Conservation (phyloP, 768 basidiomycete genomes). For the Trametes cubensis region DNA sequence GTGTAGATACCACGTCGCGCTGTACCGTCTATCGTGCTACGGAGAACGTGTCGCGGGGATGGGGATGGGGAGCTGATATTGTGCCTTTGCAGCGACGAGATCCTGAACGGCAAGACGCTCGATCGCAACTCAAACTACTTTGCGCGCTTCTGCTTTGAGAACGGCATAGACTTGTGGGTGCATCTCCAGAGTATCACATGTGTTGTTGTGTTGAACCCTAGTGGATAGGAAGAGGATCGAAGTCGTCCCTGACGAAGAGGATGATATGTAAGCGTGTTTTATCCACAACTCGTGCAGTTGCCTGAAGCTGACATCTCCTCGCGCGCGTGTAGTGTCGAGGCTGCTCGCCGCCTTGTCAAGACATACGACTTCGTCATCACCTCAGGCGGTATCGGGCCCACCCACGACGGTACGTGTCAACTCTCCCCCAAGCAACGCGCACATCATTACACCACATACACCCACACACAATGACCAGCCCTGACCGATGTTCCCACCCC, state of each 20-base stretch:
- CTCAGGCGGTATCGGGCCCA: slow-evolving; percentile 89
- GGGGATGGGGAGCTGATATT: not conserved
- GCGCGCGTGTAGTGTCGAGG: slow-evolving; percentile 62
- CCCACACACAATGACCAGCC: not conserved
- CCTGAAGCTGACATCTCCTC: not conserved
- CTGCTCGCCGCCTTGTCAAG: slow-evolving; percentile 76
- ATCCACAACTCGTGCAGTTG: not conserved
- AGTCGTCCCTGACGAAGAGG: slow-evolving; percentile 88
- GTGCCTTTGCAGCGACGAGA: slow-evolving; percentile 67
- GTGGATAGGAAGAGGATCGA: slow-evolving; percentile 77
- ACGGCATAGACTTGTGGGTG: slow-evolving; percentile 74
- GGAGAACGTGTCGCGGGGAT: not conserved
- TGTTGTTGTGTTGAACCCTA: not conserved
- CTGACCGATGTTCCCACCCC: not conserved
- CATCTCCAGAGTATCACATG: not conserved
- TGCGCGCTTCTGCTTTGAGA: slow-evolving; percentile 86
- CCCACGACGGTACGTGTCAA: slow-evolving; percentile 73
- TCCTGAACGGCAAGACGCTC: slow-evolving; percentile 88
- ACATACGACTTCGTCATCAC: slow-evolving; percentile 91
- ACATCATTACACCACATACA: no score
- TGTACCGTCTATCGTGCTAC: no score
- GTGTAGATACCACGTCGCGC: no score
- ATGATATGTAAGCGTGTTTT: slow-evolving; percentile 68
- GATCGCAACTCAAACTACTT: slow-evolving; percentile 87
- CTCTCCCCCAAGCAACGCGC: not conserved